These are phyloP conservation scores for Microcyclosporella mali DNA, from an alignment of 2,329 filamentous ascomycete genomes.

Conservation along the genomic window DNA sequence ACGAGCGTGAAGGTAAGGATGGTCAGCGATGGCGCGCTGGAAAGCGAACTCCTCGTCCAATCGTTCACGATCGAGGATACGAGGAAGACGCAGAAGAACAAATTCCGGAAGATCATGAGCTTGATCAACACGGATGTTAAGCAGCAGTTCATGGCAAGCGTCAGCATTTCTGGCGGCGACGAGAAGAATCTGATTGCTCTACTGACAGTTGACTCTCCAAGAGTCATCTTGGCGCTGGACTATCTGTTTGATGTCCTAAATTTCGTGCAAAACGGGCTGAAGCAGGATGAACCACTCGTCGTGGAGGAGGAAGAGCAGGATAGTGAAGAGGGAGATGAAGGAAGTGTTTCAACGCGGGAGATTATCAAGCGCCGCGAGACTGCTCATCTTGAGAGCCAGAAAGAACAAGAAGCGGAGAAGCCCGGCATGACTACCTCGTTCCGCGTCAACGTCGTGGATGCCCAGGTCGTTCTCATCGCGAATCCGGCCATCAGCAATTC, in stretches of 20 bases:
- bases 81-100: slow-evolving; percentile 81
- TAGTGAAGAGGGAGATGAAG: slow-evolving; percentile 50
- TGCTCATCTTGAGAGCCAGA: slow-evolving; percentile 15
- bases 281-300: slow-evolving; percentile 49
- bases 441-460: slow-evolving; percentile 88
- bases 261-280: slow-evolving; percentile 67
- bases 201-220: slow-evolving; percentile 87
- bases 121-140: slow-evolving; percentile 85
- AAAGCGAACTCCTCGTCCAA: slow-evolving; percentile 87
- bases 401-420: slow-evolving; percentile 30
- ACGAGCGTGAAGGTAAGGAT: slow-evolving; percentile 88
- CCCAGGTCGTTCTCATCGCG: slow-evolving; percentile 91
- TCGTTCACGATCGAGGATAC: slow-evolving; percentile 94
- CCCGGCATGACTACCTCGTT: slow-evolving; percentile 70
- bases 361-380: slow-evolving; percentile 20
- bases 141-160: slow-evolving; percentile 95
- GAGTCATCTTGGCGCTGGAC: slow-evolving; percentile 90
- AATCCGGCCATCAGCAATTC: slow-evolving; percentile 86
- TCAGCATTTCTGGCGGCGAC: slow-evolving; percentile 82
- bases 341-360: slow-evolving; percentile 29
- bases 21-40: slow-evolving; percentile 83
- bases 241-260: slow-evolving; percentile 86
- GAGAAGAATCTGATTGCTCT: slow-evolving; percentile 82
- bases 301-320: slow-evolving; percentile 54
- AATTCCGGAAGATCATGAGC: slow-evolving; percentile 97